Evolutionary conservation across 1,139 yeast genomes (phyloP).

Genomic region (Saccharomyces hybrid): DNA sequence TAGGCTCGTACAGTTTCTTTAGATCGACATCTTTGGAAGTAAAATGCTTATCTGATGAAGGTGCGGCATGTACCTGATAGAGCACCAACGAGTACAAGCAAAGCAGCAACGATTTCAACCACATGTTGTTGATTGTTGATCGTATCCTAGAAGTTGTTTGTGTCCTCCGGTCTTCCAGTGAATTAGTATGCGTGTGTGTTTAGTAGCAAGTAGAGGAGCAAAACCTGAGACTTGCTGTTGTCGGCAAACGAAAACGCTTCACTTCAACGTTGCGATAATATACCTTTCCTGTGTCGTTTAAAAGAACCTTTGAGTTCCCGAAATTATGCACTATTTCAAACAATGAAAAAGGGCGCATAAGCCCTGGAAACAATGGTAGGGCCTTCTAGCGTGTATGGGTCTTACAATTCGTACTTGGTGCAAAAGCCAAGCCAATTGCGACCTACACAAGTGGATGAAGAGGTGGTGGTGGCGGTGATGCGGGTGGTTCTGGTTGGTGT

Average conservation of each 20-base stretch:
- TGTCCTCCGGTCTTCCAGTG: neutral
- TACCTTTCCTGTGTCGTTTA: slow-evolving; percentile 1
- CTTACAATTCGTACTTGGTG: slow-evolving; percentile 23
- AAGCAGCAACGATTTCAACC: neutral
- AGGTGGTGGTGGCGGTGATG: slow-evolving; percentile 17
- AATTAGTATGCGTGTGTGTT: neutral
- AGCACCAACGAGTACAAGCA: neutral
- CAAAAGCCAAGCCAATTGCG: slow-evolving; percentile 34
- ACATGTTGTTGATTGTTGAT: neutral
- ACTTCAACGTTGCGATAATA: neutral
- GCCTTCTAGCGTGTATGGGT: neutral
- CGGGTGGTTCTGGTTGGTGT: slow-evolving; percentile 15
- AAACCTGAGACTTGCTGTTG: neutral
- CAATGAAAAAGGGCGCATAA: neutral
- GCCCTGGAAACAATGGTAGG: neutral
- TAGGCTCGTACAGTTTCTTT: slow-evolving; percentile 21
- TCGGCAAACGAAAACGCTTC: neutral
- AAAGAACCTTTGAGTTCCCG: neutral
- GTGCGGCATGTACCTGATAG: slow-evolving; percentile 2
- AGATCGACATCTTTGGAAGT: slow-evolving; percentile 11
- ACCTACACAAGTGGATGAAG: slow-evolving; percentile 28
- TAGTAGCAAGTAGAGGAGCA: neutral
- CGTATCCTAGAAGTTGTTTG: neutral
- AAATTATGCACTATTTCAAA: neutral
- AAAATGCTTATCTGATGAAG: neutral